Conservation (phyloP, 2,329 filamentous ascomycete species). For the Aspergillus piperis region DNA sequence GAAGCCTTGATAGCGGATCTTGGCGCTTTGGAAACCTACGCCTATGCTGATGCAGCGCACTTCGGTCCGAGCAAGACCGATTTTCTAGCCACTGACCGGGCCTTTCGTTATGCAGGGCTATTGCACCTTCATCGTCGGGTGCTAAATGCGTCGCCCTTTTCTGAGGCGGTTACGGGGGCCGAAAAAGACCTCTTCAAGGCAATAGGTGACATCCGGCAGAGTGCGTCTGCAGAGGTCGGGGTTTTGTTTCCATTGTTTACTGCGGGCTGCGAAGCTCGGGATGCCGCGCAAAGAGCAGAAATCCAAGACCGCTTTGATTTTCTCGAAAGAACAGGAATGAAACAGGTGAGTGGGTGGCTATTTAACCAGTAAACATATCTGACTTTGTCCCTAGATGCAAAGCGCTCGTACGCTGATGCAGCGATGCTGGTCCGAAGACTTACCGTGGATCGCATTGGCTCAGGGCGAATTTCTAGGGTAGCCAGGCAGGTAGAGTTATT, state of each 20-base stretch:
- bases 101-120: conserved; percentile 77
- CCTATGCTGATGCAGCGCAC: conserved; percentile 43
- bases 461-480: conserved; percentile 44
- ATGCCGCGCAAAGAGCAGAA: conserved; percentile 56
- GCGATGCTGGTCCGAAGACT: conserved; percentile 39
- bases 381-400: conserved; percentile 34
- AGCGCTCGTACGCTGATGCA: conserved; percentile 45
- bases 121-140: conserved; percentile 76
- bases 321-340: conserved; percentile 74
- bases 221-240: conserved; percentile 72
- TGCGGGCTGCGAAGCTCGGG: conserved; percentile 71
- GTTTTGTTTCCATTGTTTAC: conserved; percentile 81
- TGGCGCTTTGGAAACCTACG: conserved; percentile 53
- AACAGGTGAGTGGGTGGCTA: conserved; percentile 58
- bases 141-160: conserved; percentile 59
- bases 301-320: conserved; percentile 67
- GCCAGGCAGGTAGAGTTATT: neutral
- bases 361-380: neutral
- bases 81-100: conserved; percentile 68
- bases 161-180: conserved; percentile 63
- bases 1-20: conserved; percentile 63
- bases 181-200: conserved; percentile 65
- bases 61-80: conserved; percentile 47
- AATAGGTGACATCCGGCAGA: conserved; percentile 62
- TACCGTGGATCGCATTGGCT: conserved; percentile 43